These are phyloP conservation scores for Knoxia roxburghii DNA, from an alignment of 257 asterid genomes.

Conservation along the genomic window DNA sequence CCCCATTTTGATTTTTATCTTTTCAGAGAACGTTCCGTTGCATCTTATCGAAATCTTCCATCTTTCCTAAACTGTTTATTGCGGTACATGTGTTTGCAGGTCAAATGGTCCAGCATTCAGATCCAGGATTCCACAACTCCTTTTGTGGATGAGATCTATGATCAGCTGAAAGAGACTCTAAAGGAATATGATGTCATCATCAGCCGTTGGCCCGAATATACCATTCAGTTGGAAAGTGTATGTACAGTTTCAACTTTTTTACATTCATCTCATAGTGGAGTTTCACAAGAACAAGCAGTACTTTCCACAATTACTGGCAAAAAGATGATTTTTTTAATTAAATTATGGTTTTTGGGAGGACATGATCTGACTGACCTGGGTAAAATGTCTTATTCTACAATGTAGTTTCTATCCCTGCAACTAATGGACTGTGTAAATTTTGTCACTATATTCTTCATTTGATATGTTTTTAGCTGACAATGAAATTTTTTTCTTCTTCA, in stretches of 20 bases:
- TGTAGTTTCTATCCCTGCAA: neutral
- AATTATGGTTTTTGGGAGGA: neutral
- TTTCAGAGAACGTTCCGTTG: neutral
- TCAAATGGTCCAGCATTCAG: constrained; percentile 49
- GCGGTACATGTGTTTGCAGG: constrained; percentile 37
- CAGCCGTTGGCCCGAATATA: constrained; percentile 92
- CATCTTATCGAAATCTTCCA: constrained; percentile 1
- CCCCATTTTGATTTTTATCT: neutral
- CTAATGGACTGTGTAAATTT: neutral
- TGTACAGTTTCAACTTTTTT: constrained; percentile 14
- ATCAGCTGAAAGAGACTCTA: constrained; percentile 65
- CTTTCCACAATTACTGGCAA: neutral
- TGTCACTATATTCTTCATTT: constrained; percentile 1
- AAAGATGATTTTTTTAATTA: neutral
- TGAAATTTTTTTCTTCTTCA: neutral
- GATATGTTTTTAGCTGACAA: neutral
- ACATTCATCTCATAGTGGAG: neutral
- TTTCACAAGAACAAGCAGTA: neutral
- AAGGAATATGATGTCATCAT: constrained; percentile 72
- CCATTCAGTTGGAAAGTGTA: constrained; percentile 72
- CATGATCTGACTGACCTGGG: neutral
- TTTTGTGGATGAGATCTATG: constrained; percentile 68
- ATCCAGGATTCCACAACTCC: constrained; percentile 50
- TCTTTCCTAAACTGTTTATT: neutral
- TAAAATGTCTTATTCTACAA: neutral